These are phyloP conservation scores for Plantago elongata DNA, from an alignment of 257 asterid genomes.

Conservation along the genomic window DNA sequence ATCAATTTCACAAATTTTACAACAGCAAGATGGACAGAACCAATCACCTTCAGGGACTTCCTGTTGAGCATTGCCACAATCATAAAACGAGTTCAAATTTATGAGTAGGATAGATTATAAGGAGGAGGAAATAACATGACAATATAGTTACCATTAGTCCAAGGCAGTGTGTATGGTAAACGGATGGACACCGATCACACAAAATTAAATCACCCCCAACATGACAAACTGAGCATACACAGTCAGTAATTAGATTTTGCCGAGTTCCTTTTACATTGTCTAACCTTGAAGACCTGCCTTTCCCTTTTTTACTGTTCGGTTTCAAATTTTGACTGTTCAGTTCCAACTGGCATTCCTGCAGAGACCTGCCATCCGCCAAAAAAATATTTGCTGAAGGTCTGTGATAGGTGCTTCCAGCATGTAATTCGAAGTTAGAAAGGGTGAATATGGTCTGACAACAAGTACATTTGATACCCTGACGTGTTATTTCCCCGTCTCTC, in stretches of 20 bases:
- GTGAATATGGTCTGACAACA: conserved; percentile 58
- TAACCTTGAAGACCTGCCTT: conserved; percentile 22
- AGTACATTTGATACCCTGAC: conserved; percentile 78
- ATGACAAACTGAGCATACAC: conserved; percentile 79
- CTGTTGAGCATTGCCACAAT: conserved; percentile 37
- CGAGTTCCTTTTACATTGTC: conserved; percentile 23
- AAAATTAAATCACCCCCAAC: conserved; percentile 74
- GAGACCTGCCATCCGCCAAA: conserved; percentile 78
- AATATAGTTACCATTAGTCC: conserved; percentile 62
- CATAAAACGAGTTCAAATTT: conserved; percentile 15
- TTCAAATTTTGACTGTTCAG: conserved; percentile 33
- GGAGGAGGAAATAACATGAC: conserved; percentile 3
- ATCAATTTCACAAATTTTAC: conserved; percentile 59
- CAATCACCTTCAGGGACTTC: conserved; percentile 86
- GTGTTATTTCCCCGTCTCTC: conserved; percentile 68
- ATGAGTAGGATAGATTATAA: too few species aligned
- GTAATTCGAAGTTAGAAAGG: conserved; percentile 58
- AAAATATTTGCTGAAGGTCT: conserved; percentile 61
- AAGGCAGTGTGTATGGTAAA: conserved; percentile 73
- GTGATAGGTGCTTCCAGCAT: conserved; percentile 59
- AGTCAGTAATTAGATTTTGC: conserved; percentile 38
- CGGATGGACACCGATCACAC: conserved; percentile 91
- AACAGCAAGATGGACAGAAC: conserved; percentile 97
- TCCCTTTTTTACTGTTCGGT: conserved; percentile 26
- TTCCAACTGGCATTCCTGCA: conserved; percentile 61